Percentiles rank a stretch among this genome's conserved stretches.
Evolutionary conservation across 2,329 filamentous ascomycete genomes (phyloP).

Genomic region (Ascochyta lentis): DNA sequence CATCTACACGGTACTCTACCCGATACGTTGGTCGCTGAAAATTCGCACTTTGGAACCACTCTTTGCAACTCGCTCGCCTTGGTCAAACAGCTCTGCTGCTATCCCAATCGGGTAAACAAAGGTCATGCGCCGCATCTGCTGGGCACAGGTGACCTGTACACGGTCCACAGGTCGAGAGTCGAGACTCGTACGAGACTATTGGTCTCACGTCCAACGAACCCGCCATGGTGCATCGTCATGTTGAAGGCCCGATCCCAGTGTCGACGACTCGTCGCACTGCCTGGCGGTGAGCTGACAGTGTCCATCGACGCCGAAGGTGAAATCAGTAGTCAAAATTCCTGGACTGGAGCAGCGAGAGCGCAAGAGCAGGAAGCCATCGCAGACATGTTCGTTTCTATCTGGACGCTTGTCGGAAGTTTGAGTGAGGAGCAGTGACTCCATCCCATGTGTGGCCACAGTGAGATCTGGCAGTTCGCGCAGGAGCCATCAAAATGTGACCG

Average conservation of each 20-base stretch:
- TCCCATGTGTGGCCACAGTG: neutral
- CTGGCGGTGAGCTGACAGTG: neutral
- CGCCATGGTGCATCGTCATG: slow-evolving; percentile 19
- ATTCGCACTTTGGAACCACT: slow-evolving; percentile 19
- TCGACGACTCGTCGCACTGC: neutral
- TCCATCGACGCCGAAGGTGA: neutral
- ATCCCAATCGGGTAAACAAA: slow-evolving; percentile 12
- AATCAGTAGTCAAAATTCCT: too few species aligned
- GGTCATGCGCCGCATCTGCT: slow-evolving; percentile 14
- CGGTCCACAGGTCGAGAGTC: slow-evolving; percentile 18
- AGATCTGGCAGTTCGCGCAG: neutral
- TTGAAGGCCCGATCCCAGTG: slow-evolving; percentile 3
- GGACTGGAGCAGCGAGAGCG: neutral
- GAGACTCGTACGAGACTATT: slow-evolving; percentile 23
- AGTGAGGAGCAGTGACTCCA: neutral
- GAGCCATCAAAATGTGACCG: neutral
- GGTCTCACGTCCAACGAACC: slow-evolving; percentile 3
- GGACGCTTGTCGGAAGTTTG: neutral
- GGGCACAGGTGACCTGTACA: slow-evolving; percentile 17
- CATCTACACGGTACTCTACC: slow-evolving; percentile 1
- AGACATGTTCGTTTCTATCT: neutral
- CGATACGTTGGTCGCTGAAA: slow-evolving; percentile 16
- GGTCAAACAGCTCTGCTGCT: slow-evolving; percentile 2
- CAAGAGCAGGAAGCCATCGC: neutral
- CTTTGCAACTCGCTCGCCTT: slow-evolving; percentile 11